Percentiles rank a stretch among this genome's conserved stretches.
Evolutionary conservation across 1,284 basidiomycete species (phyloP).

Genomic region (Laetiporus sulphureus): DNA sequence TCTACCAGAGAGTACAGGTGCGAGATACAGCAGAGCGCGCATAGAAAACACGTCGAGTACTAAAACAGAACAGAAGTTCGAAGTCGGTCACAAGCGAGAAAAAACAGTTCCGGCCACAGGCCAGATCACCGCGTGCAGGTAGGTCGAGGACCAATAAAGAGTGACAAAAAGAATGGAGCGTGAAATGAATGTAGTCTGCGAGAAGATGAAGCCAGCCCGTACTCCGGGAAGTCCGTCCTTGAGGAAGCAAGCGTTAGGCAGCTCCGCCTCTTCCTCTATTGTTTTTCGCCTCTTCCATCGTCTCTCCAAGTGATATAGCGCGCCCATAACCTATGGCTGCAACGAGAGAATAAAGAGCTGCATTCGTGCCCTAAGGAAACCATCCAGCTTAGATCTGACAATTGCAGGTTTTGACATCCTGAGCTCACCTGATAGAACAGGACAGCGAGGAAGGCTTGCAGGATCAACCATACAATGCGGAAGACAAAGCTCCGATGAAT

Average conservation of each 20-base stretch:
- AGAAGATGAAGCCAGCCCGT: slow-evolving; percentile 22
- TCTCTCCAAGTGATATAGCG: slow-evolving; percentile 58
- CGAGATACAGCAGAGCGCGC: too few species aligned
- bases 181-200: slow-evolving; percentile 16
- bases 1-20: too few species aligned
- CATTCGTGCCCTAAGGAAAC: slow-evolving; percentile 63
- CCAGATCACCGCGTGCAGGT: slow-evolving; percentile 12
- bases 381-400: slow-evolving; percentile 1
- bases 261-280: slow-evolving; percentile 52
- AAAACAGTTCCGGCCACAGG: slow-evolving; percentile 2
- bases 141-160: slow-evolving; percentile 4
- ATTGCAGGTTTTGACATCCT: not conserved
- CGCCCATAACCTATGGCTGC: slow-evolving; percentile 60
- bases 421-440: slow-evolving; percentile 75
- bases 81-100: not conserved
- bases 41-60: too few species aligned
- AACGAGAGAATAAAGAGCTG: slow-evolving; percentile 63
- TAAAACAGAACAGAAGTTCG: not conserved
- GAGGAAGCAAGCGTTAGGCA: slow-evolving; percentile 36
- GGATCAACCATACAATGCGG: slow-evolving; percentile 55
- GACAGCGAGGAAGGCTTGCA: slow-evolving; percentile 60
- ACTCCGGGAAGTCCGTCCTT: slow-evolving; percentile 20
- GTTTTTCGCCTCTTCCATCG: slow-evolving; percentile 56
- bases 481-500: slow-evolving; percentile 62
- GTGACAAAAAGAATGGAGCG: slow-evolving; percentile 15